Base-by-base conservation (phyloP, 2,329 filamentous ascomycete species). In the Thyridium curvatum region DNA sequence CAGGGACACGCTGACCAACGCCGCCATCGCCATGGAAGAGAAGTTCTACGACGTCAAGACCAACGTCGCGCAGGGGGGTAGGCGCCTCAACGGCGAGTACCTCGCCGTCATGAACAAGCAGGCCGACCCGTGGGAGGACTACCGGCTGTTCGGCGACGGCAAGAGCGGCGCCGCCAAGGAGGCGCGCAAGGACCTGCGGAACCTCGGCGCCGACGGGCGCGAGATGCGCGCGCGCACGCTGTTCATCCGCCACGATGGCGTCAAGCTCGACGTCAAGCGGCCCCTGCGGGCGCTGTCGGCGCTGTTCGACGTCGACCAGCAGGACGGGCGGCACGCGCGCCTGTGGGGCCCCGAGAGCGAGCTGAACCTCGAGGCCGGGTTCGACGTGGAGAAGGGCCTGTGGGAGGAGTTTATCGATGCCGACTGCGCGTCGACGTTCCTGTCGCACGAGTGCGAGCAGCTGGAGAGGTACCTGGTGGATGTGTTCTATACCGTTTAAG, bases 1-100 rank as follows among this genome's bases (percentile, higher is more conserved):
- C 21, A 6, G 21, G 6, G 68, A 73, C 43, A 72, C 67, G 0
- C 71, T 71, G 40, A 44, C 65, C 9, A 62, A 61, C 36, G 68
- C 65, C 1, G 67, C 68, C 7, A 46, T 63, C n/a, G 64, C 58
- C 8, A 51, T 69, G n/a, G 52, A 54, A 3, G 44, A 53, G 7
- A 57, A 63, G 0, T 65, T 58, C 43, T 69, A 68, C 48, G 52
- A 61, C 47, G 59, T 67, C 37, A 52, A 56, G 38, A 57, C 58
- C 18, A 46, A 44, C 0, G 53, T 56, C n/a, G 44, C 40, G 5
- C 49, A 57, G 18, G 41, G 64, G 2, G 63, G 62, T 10, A 54
- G 55, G 4, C 48, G 46, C 41, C 33, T 58, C 44, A 55, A 58
- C 35, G 50, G 46, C 26, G 39, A 43, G 18, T 53, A 48, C 15